Evolutionary conservation across 805 yeast genomes (phyloP).

Genomic region (Saturnispora halmiae): DNA sequence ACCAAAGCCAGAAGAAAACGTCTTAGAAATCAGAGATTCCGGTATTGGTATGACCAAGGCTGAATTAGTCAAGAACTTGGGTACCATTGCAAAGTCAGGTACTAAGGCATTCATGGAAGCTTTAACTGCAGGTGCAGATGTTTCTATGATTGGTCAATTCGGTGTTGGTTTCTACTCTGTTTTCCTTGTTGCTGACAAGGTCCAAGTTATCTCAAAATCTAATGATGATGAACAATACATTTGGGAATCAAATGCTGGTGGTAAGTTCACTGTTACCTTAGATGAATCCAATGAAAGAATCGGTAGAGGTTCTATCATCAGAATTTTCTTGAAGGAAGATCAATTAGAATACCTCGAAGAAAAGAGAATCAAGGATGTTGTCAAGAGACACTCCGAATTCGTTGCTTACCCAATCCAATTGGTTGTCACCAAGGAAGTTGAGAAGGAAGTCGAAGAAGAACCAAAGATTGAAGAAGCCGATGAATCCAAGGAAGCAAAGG

Average conservation of each 20-base stretch:
- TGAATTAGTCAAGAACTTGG: constrained; percentile 96
- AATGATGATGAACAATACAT: constrained; percentile 99
- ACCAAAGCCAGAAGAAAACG: constrained; percentile 90
- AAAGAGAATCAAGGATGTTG: constrained; percentile 98
- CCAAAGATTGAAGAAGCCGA: constrained; percentile 41
- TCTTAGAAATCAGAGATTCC: constrained; percentile 94
- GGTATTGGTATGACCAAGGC: constrained; percentile 99
- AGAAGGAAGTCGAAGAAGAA: constrained; percentile 86
- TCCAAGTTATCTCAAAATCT: constrained; percentile 96
- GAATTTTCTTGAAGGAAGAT: constrained; percentile 97
- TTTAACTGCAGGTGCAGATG: constrained; percentile 98
- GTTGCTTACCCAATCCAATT: constrained; percentile 98
- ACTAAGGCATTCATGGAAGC: constrained; percentile 99
- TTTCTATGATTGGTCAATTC: constrained; percentile 99
- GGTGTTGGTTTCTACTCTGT: constrained; percentile 99
- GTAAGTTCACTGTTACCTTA: constrained; percentile 92
- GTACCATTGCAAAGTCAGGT: constrained; percentile 99
- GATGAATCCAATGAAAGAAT: constrained; percentile 82
- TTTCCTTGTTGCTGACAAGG: constrained; percentile 97
- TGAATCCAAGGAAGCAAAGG: constrained; percentile 45
- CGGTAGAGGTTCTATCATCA: constrained; percentile 90
- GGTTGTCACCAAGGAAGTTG: constrained; percentile 97
- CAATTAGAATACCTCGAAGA: constrained; percentile 98
- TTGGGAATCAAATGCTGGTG: constrained; percentile 99
- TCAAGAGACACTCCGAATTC: constrained; percentile 98